phyloP scores from a whole-genome alignment of 1,284 basidiomycete genomes.

The Puccinia horiana region DNA sequence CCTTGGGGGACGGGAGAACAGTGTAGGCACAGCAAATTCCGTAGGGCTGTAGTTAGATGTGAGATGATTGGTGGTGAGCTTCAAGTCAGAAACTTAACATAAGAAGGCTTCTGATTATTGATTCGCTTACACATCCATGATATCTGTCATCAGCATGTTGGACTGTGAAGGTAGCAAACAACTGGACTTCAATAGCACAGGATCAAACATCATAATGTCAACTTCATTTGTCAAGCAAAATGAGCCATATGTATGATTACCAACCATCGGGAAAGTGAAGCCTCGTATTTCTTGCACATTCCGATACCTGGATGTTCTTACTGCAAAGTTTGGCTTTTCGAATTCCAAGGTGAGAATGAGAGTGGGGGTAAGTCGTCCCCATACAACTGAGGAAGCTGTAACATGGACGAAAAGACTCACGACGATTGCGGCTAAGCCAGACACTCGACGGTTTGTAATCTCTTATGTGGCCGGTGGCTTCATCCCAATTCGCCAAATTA shows the following conservation, averaged over 20 bases:
- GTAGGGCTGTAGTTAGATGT: slow-evolving; percentile 10
- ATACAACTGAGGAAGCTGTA: background rate
- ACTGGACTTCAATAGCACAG: slow-evolving; percentile 25
- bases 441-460: slow-evolving; percentile 22
- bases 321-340: background rate
- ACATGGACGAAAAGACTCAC: background rate
- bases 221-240: background rate
- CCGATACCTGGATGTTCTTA: slow-evolving; percentile 11
- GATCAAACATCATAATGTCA: background rate
- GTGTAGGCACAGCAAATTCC: slow-evolving; percentile 40
- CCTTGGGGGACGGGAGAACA: background rate
- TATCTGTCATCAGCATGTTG: slow-evolving; percentile 27
- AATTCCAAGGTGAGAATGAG: background rate
- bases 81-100: background rate
- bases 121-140: slow-evolving; percentile 36
- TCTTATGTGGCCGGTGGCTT: slow-evolving; percentile 29
- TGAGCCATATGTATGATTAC: background rate
- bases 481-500: slow-evolving; percentile 39
- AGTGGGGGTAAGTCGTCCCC: background rate
- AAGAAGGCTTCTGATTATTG: background rate
- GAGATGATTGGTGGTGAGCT: background rate
- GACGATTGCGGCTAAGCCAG: slow-evolving; percentile 20
- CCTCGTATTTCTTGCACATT: slow-evolving; percentile 28
- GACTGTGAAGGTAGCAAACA: slow-evolving; percentile 29
- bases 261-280: slow-evolving; percentile 13